Evolutionary conservation across 2,329 filamentous ascomycete genomes (phyloP), one percentile per base, ranked within the genome.

Genomic region (Penicillium oxalicum): DNA sequence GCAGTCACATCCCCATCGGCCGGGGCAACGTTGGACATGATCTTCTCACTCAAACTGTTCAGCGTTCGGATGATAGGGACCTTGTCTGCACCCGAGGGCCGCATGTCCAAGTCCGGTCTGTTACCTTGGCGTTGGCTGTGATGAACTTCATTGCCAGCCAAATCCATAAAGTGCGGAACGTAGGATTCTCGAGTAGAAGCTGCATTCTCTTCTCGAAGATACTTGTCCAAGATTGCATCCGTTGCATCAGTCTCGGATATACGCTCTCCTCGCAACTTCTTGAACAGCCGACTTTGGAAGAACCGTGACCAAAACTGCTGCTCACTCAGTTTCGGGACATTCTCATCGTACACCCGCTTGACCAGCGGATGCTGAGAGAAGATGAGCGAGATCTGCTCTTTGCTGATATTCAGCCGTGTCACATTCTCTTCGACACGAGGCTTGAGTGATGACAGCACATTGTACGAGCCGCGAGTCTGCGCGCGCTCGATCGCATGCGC

Each of bases 91-190:
- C 83, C 78, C 2, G 77, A 77, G 2, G 90, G 89, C 32, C 88
- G 81, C 89, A 97, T 96, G 56, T 94, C 93, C 33, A 87, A 73
- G 64, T 97, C 90, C 47, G 91, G 89, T 45, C 86, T 79, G 66
- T 98, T 97, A 43, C 93, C 93, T 60, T 79, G 84, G 61, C 85
- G 81, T 45, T 91, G 88, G 58, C 90, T 94, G 67, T 95, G 84
- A 61, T 98, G 91, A 67, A 93, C 88, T 70, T 97, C 93, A 63
- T 98, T 98, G 28, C 86, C 93, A 64, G 91, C 88, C 26, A 98
- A 71, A 65, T 98, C 87, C 58, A 98, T 91, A 55, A 94, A 91
- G 60, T 91, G 84, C 0, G 93, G 91, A 18, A 98, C 82, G 48
- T 85, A 80, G 32, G 83, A 74, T 3, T 83, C 62, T 4, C 72